Evolutionary conservation across 2,329 filamentous ascomycete genomes (phyloP), one percentile per base, ranked within the genome.

Genomic region (Colletotrichum eleusines): DNA sequence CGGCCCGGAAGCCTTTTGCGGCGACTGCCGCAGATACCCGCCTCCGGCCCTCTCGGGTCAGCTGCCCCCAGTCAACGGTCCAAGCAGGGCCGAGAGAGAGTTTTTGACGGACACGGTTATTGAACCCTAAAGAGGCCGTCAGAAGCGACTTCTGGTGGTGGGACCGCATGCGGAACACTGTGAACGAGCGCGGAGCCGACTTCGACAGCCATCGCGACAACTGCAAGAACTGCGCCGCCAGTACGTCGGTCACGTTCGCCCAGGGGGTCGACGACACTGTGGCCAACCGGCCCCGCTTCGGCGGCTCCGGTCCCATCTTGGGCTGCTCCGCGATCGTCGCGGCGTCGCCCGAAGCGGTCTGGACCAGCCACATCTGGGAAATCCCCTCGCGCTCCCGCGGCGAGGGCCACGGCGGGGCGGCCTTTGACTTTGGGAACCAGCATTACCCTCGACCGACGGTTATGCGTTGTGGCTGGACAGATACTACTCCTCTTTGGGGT

Each of bases 351-450:
- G 42, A 42, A 33, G 73, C 63, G 38, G 61, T 73, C 57, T 74
- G 54, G 48, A 62, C 59, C 5, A 58, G 62, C 12, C 73, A 74
- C 35, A 26, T 74, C 16, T 74, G 73, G 73, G 67, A 74, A 44
- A 38, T 72, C 4, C 73, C 73, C 0, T 54, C 42, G 7, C 66
- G 68, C 48, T 50, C 48, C 42, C 20, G 48, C 42, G 46, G 62
- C 33, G n/a, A 53, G 20, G 38, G n/a, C 16, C 28, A 35, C 2
- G 54, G 48, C 4, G 11, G 38, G 40, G 18, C 33, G 44, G 16
- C 28, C 51, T 23, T 44, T 9, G 20, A 44, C 20, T 18, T 42
- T 18, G 28, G 28, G 20, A 38, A 23, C 4, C n/a, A 23, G 11
- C 16, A 26, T 5, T 58, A 60, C n/a, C 63, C 71, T 9, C 26